These are phyloP conservation scores for Mallotus repandus DNA, from an alignment of 441 rosid genomes.

Conservation along the genomic window DNA sequence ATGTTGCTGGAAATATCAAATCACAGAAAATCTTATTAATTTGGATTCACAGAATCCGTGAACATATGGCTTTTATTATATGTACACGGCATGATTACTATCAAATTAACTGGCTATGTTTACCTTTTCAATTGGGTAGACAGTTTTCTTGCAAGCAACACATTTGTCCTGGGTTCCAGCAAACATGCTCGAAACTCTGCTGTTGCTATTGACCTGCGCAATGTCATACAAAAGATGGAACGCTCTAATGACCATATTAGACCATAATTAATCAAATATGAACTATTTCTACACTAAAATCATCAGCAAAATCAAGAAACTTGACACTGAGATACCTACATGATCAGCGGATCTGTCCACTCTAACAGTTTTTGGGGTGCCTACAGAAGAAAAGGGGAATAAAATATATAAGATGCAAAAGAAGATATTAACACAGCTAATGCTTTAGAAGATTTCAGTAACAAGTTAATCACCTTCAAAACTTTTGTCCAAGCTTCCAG, in stretches of 20 bases:
- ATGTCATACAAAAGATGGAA: conserved; percentile 11
- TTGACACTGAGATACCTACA: conserved; percentile 31
- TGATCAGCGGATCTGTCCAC: conserved; percentile 49
- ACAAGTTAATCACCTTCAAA: conserved; percentile 47
- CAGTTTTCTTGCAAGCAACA: conserved; percentile 69
- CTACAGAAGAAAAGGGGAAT: conserved; percentile 28
- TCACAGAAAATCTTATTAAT: not conserved
- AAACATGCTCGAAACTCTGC: conserved; percentile 61
- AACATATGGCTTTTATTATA: not conserved
- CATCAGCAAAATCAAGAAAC: not conserved
- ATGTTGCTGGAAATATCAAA: not conserved
- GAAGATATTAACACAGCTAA: not conserved
- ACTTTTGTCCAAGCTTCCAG: conserved; percentile 75
- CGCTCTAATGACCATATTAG: not conserved
- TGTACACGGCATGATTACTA: not conserved
- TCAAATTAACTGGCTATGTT: not conserved
- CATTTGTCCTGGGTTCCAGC: conserved; percentile 83
- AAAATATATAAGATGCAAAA: conserved; percentile 15
- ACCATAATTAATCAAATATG: not conserved
- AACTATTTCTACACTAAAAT: not conserved
- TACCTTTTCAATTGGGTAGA: conserved; percentile 75
- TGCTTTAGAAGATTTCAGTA: not conserved
- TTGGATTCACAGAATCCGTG: not conserved
- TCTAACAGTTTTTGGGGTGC: conserved; percentile 60
- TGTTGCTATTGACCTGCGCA: conserved; percentile 44